Conservation (phyloP, 257 asterid species). For the Solanum phureja region DNA sequence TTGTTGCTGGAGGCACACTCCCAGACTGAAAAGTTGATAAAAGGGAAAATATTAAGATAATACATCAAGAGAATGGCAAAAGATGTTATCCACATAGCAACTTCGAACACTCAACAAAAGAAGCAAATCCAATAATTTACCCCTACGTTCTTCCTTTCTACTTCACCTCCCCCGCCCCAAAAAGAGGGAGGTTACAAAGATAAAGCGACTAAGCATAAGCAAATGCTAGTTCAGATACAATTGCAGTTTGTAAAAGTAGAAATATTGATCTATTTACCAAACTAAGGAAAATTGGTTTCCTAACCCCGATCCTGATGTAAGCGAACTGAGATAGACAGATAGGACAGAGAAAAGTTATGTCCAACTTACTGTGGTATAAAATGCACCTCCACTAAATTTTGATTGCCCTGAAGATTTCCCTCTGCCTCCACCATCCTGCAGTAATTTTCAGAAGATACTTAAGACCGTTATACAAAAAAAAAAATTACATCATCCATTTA, state of each 20-base stretch:
- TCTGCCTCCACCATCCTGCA: conserved; percentile 45
- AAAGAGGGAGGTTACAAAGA: not conserved
- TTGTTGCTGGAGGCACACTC: conserved; percentile 69
- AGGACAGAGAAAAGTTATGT: not conserved
- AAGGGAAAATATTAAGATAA: not conserved
- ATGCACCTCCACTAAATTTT: conserved; percentile 63
- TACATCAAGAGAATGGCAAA: not conserved
- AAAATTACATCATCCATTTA: not conserved
- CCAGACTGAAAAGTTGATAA: conserved; percentile 43
- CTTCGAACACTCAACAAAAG: not conserved
- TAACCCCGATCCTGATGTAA: not conserved
- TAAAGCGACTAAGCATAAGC: not conserved
- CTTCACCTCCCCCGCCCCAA: not conserved
- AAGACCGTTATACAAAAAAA: not conserved
- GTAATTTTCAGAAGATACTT: not conserved
- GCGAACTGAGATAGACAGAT: not conserved
- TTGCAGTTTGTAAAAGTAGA: not conserved
- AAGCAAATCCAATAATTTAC: not conserved
- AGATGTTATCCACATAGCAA: not conserved
- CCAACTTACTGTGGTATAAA: conserved; percentile 50
- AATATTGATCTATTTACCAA: not conserved
- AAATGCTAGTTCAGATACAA: not conserved
- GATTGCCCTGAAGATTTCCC: conserved; percentile 47
- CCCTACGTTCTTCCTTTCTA: not conserved
- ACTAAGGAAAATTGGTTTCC: not conserved